phyloP scores from a whole-genome alignment of 441 rosid species.

The Adansonia madagascariensis region DNA sequence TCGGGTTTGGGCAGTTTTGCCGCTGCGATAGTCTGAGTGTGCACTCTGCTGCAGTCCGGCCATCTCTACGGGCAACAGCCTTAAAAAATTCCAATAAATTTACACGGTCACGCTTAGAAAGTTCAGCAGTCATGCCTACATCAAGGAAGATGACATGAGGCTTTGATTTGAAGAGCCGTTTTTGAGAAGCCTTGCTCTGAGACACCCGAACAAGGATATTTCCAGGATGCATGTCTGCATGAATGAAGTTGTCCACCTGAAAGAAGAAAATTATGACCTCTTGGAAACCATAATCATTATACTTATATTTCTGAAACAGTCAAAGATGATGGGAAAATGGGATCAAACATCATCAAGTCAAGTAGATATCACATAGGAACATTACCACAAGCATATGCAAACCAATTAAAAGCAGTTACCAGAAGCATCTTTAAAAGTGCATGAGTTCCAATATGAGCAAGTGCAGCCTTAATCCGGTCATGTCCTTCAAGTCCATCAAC shows the following conservation, averaged over 20 bases:
- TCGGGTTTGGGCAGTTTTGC: constrained; percentile 94
- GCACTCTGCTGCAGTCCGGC: constrained; percentile 88
- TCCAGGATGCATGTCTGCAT: constrained; percentile 99
- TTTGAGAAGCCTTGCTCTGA: constrained; percentile 61
- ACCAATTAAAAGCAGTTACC: constrained; percentile 46
- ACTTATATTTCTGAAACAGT: not conserved
- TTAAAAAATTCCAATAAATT: constrained; percentile 87
- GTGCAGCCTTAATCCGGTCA: constrained; percentile 69
- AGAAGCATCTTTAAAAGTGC: constrained; percentile 98
- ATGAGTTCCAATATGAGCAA: constrained; percentile 98
- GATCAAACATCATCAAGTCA: constrained; percentile 13
- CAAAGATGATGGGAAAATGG: not conserved
- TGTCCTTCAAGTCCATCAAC: constrained; percentile 87
- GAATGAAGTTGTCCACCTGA: constrained; percentile 99
- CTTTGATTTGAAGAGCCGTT: constrained; percentile 76
- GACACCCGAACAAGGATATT: constrained; percentile 88
- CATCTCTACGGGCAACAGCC: constrained; percentile 94
- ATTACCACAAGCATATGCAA: not conserved
- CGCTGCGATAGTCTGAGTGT: constrained; percentile 75
- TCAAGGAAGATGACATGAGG: constrained; percentile 98
- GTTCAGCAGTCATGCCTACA: constrained; percentile 99
- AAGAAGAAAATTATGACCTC: constrained; percentile 29
- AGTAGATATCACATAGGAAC: not conserved
- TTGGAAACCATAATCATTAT: not conserved
- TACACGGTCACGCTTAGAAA: constrained; percentile 78